Base-by-base conservation (phyloP, 2,329 filamentous ascomycete species). In the Diaporthe nobilis region DNA sequence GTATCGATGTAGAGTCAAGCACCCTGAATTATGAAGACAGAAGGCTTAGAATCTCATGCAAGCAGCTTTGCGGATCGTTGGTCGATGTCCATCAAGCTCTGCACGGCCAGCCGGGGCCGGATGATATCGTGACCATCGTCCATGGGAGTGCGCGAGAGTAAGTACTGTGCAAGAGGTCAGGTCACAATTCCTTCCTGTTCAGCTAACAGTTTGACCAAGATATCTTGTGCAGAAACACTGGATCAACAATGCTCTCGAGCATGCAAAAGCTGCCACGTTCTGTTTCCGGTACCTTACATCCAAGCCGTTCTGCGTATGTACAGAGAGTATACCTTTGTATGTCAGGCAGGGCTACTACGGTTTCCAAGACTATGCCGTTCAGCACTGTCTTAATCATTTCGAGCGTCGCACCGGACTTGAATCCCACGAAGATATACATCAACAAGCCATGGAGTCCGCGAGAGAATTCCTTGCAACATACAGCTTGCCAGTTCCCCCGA, bases 41-140 rank as follows among this genome's bases (percentile, higher is more conserved):
- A 17, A 70, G 65, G 13, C 47, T 70, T 12, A 25, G 65, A 39
- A 22, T 70, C 1, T 70, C 47, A 25, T 70, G 65, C 31, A 70
- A 70, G n/a, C 6, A 70, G 10, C 65, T 70, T 25, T 70, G 65
- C n/a, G 65, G 65, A 8, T 70, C 65, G 13, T 20, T 70, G 25
- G 47, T 70, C 20, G 65, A 70, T 13, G 31, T 70, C 5, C 65
- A 70, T 39, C 47, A 34, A 17, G 65, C 4, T 3, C 22, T 39
- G 47, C 9, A 34, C 4, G 65, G 65, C 22, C 65, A 70, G 7
- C 7, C 47, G 28, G 51, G 47, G 7, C 37, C 65, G 2, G 65
- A 70, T 15, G 65, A 70, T 25, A 28, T 70, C 12, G 25, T 70
- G 17, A 68, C 10, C 9, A 53, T 70, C 4, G 65, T 70, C 31